These are phyloP conservation scores for Plasmodium knowlesi DNA, from an alignment of 169 alveolate genomes.

Conservation along the genomic window DNA sequence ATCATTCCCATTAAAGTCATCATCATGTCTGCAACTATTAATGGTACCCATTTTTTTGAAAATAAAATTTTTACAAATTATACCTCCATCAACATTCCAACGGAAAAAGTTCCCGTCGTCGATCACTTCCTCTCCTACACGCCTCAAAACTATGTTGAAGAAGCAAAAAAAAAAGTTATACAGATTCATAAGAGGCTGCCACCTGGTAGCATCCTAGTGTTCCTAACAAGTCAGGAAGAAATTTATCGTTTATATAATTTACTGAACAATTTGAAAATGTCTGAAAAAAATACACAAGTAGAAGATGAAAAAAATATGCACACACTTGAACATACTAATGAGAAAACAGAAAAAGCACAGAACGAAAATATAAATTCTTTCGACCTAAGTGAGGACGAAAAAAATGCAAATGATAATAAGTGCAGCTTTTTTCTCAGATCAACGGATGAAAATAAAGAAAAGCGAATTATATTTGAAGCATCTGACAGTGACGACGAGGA, in stretches of 20 bases:
- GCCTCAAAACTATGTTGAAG: constrained; percentile 79
- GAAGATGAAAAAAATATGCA: neutral
- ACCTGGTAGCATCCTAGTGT: constrained; percentile 98
- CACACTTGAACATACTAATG: neutral
- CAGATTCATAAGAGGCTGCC: constrained; percentile 95
- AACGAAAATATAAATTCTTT: constrained; percentile 24
- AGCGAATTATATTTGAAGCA: constrained; percentile 69
- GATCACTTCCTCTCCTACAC: constrained; percentile 80
- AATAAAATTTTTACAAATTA: constrained; percentile 74
- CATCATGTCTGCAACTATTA: constrained; percentile 99
- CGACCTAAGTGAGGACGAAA: constrained; percentile 75
- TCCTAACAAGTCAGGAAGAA: constrained; percentile 97
- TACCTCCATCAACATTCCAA: constrained; percentile 78
- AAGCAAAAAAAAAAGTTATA: constrained; percentile 82
- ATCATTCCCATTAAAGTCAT: constrained; percentile 92
- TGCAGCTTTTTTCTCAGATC: constrained; percentile 34
- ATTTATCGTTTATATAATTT: constrained; percentile 89
- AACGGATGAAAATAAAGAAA: constrained; percentile 66
- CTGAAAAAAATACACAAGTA: constrained; percentile 23
- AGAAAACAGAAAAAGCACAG: neutral
- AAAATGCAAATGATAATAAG: constrained; percentile 26
- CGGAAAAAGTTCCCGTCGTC: constrained; percentile 76
- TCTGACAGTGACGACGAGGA: constrained; percentile 77
- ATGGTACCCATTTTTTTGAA: constrained; percentile 80
- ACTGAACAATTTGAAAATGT: constrained; percentile 85